A percentile compares a stretch with the other conserved stretches of the same genome.
phyloP scores from a whole-genome alignment of 202 grass and related monocot species.

The Carex arenaria region DNA sequence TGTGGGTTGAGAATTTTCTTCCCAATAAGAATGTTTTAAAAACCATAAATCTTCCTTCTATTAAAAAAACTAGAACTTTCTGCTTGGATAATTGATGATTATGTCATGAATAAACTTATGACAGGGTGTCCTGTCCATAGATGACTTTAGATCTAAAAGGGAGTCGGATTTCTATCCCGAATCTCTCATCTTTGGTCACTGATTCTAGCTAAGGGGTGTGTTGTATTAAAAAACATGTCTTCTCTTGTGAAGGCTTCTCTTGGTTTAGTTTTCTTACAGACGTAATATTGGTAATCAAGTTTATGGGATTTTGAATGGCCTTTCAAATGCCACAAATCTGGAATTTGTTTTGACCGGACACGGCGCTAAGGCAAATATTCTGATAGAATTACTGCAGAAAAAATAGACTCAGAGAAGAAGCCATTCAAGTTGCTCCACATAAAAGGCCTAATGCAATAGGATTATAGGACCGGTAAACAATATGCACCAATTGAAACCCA shows the following conservation, averaged over 20 bases:
- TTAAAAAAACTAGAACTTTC: not conserved
- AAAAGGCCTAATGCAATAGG: too few species aligned
- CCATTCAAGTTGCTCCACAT: too few species aligned
- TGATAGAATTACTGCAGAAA: too few species aligned
- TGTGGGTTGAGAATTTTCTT: not conserved
- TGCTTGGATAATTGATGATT: not conserved
- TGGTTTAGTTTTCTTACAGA: not conserved
- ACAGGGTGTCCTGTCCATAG: not conserved
- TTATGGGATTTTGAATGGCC: not conserved
- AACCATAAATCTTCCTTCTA: not conserved
- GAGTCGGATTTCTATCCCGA: not conserved
- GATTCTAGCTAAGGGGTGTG: not conserved
- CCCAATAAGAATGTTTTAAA: not conserved
- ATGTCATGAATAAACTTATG: not conserved
- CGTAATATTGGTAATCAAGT: not conserved
- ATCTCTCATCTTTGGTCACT: not conserved
- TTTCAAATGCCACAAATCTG: not conserved
- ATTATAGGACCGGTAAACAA: too few species aligned
- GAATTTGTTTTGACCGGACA: too few species aligned
- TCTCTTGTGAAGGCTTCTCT: not conserved
- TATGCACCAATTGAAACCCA: too few species aligned
- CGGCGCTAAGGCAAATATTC: too few species aligned
- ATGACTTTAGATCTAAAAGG: not conserved
- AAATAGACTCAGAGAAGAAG: too few species aligned
- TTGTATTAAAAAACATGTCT: not conserved